Conservation (phyloP, 768 basidiomycete genomes). For the Pleurotus platypus region DNA sequence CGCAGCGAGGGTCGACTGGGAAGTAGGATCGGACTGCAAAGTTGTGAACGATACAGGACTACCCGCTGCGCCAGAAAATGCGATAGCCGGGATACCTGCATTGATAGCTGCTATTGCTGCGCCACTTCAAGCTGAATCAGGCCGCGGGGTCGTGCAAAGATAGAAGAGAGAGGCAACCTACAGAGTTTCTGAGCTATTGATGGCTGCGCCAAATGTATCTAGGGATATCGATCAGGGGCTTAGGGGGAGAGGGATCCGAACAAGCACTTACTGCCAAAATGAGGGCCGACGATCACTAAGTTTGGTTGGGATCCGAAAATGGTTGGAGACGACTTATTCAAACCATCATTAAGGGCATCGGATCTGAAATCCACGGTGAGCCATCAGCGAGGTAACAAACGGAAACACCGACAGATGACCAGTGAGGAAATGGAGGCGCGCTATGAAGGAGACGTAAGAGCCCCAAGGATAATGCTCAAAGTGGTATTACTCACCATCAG, state of each 20-base stretch:
- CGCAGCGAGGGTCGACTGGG: slow-evolving; percentile 22
- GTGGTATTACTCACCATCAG: not conserved
- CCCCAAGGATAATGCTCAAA: too few species aligned
- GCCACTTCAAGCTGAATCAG: slow-evolving; percentile 19
- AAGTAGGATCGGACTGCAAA: slow-evolving; percentile 22
- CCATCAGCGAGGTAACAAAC: not conserved
- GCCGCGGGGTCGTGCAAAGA: not conserved
- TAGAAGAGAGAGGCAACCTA: slow-evolving; percentile 3
- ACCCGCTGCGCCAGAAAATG: slow-evolving; percentile 29
- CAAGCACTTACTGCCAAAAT: slow-evolving; percentile 22
- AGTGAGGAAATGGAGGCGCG: slow-evolving; percentile 14
- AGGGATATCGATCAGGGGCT: not conserved
- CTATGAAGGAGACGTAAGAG: not conserved
- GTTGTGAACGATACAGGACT: slow-evolving; percentile 34
- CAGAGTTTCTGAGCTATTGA: slow-evolving; percentile 22
- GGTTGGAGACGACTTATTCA: slow-evolving; percentile 27
- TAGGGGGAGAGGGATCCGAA: not conserved
- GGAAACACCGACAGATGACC: slow-evolving; percentile 2
- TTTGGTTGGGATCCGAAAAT: slow-evolving; percentile 28
- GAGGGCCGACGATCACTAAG: slow-evolving; percentile 33
- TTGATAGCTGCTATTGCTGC: slow-evolving; percentile 32
- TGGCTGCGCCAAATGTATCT: slow-evolving; percentile 18
- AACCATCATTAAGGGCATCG: slow-evolving; percentile 19
- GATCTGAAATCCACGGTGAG: not conserved
- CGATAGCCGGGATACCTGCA: slow-evolving; percentile 30